A percentile compares a stretch with the other conserved stretches of the same genome.
phyloP scores from a whole-genome alignment of 2,329 filamentous ascomycete genomes.

The Chaetomium globosum region DNA sequence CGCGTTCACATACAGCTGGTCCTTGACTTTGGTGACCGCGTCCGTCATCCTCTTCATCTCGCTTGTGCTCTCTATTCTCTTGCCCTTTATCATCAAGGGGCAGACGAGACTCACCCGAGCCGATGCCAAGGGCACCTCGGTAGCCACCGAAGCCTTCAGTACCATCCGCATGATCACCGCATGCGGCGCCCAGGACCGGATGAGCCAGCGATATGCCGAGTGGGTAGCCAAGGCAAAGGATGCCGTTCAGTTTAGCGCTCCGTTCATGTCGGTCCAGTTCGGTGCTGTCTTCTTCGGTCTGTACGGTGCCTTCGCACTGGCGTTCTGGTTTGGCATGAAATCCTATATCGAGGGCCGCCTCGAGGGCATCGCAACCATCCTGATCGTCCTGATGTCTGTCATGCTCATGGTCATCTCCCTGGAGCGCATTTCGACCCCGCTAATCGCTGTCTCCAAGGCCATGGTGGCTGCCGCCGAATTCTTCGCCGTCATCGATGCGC shows the following conservation, averaged over 20 bases:
- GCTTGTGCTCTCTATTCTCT: constrained; percentile 50
- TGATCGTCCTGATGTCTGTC: constrained; percentile 61
- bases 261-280: constrained; percentile 57
- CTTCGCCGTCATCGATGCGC: constrained; percentile 57
- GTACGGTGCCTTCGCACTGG: constrained; percentile 57
- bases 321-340: constrained; percentile 66
- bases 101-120: constrained; percentile 52
- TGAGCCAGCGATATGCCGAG: constrained; percentile 55
- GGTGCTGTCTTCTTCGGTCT: constrained; percentile 59
- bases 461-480: constrained; percentile 61
- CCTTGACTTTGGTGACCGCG: constrained; percentile 60
- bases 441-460: constrained; percentile 61
- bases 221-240: constrained; percentile 59
- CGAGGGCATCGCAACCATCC: constrained; percentile 54
- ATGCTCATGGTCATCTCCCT: constrained; percentile 61
- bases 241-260: constrained; percentile 53
- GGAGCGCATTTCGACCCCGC: constrained; percentile 59
- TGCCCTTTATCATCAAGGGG: constrained; percentile 61
- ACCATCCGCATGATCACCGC: constrained; percentile 65
- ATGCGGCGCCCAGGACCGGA: constrained; percentile 61
- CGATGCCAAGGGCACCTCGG: constrained; percentile 59
- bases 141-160: constrained; percentile 63
- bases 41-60: constrained; percentile 60
- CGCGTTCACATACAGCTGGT: constrained; percentile 61
- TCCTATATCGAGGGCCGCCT: constrained; percentile 52